phyloP scores from a whole-genome alignment of 192 early-diverging fungal genomes.

The Coemansia sp. region DNA sequence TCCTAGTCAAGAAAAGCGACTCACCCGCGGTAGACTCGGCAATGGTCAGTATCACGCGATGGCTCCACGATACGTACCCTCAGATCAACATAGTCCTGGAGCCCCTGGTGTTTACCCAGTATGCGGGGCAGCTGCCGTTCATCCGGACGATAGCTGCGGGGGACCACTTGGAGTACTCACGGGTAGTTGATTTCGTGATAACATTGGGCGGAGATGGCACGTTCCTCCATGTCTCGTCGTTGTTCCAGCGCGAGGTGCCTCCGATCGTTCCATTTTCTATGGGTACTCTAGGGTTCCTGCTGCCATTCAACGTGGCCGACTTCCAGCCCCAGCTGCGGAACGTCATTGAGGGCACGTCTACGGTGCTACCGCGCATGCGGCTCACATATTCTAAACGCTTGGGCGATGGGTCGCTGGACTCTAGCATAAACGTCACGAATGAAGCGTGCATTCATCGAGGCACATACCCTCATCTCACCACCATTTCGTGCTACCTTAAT shows the following conservation, averaged over 20 bases:
- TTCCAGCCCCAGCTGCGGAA: slow-evolving; percentile 60
- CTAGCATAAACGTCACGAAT: slow-evolving; percentile 73
- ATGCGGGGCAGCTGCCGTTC: slow-evolving; percentile 34
- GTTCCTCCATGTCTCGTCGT: slow-evolving; percentile 79
- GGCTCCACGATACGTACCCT: slow-evolving; percentile 67
- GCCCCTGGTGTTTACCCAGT: slow-evolving; percentile 60
- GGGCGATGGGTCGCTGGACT: slow-evolving; percentile 55
- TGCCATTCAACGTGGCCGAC: slow-evolving; percentile 76
- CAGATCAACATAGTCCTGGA: slow-evolving; percentile 73
- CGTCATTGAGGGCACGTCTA: slow-evolving; percentile 64
- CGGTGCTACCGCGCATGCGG: slow-evolving; percentile 78
- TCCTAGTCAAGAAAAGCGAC: slow-evolving; percentile 81
- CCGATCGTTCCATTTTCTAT: slow-evolving; percentile 93
- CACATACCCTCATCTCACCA: slow-evolving; percentile 77
- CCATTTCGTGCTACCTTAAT: slow-evolving; percentile 79
- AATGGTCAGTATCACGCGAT: slow-evolving; percentile 65
- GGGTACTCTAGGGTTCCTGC: slow-evolving; percentile 89
- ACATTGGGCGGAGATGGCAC: slow-evolving; percentile 95
- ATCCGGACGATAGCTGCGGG: slow-evolving; percentile 30
- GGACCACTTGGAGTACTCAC: slow-evolving; percentile 60
- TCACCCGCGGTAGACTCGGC: slow-evolving; percentile 66
- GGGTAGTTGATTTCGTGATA: slow-evolving; percentile 81
- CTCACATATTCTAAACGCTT: slow-evolving; percentile 65
- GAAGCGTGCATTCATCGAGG: slow-evolving; percentile 89
- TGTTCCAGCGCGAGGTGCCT: slow-evolving; percentile 75